These are phyloP conservation scores for Coprinopsis cinerea DNA, from an alignment of 768 basidiomycete genomes.

Conservation along the genomic window DNA sequence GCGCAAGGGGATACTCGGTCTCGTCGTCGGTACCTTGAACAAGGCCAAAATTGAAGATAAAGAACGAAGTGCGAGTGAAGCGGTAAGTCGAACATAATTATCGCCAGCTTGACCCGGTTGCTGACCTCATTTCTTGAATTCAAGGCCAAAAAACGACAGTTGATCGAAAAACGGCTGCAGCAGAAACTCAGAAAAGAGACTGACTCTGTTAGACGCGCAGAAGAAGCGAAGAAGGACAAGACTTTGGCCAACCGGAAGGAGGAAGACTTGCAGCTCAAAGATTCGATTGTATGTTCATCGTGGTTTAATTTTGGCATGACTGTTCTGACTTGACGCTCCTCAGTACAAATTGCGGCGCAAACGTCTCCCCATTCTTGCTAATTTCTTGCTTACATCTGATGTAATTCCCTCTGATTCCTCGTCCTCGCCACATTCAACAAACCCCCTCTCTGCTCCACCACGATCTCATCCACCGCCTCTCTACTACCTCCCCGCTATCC, in stretches of 20 bases:
- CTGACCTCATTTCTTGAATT: slow-evolving; percentile 3
- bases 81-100: slow-evolving; percentile 40
- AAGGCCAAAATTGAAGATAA: slow-evolving; percentile 87
- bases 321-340: slow-evolving; percentile 4
- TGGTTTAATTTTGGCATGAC: not conserved
- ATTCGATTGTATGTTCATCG: slow-evolving; percentile 59
- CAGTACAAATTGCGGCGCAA: slow-evolving; percentile 71
- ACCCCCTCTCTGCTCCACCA: slow-evolving; percentile 41
- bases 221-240: slow-evolving; percentile 84
- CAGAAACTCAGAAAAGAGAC: slow-evolving; percentile 80
- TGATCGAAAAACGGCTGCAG: slow-evolving; percentile 82
- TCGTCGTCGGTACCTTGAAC: slow-evolving; percentile 77
- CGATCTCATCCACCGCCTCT: slow-evolving; percentile 71
- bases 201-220: slow-evolving; percentile 78
- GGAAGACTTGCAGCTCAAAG: slow-evolving; percentile 76
- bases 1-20: slow-evolving; percentile 84
- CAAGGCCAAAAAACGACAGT: slow-evolving; percentile 78
- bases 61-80: slow-evolving; percentile 79
- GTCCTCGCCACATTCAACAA: slow-evolving; percentile 25
- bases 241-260: slow-evolving; percentile 70
- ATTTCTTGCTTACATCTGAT: slow-evolving; percentile 75
- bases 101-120: not conserved
- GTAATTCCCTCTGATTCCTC: slow-evolving; percentile 42
- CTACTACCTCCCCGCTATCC: slow-evolving; percentile 68
- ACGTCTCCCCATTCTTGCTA: slow-evolving; percentile 65